phyloP scores from a whole-genome alignment of 345 rosid genomes.

The Cardamine resedifolia region DNA sequence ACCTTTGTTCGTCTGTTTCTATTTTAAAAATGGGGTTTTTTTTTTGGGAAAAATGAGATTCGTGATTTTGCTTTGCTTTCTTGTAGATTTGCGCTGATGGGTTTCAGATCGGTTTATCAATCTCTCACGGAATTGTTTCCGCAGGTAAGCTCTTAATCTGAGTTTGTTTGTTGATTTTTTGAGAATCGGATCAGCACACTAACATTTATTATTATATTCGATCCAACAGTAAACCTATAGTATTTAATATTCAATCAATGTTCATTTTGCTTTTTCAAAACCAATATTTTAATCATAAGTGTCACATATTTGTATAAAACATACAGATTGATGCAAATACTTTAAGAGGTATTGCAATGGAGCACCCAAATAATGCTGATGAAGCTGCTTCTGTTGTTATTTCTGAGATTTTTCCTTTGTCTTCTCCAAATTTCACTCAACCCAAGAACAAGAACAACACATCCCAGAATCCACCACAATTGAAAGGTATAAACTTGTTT shows the following conservation, averaged over 20 bases:
- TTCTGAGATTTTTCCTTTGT: conserved; percentile 52
- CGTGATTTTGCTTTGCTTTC: neutral
- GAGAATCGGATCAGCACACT: neutral
- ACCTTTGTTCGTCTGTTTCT: neutral
- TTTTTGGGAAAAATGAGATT: neutral
- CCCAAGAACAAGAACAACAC: neutral
- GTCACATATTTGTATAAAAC: neutral
- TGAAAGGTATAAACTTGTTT: conserved; percentile 41
- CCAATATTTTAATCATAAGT: neutral
- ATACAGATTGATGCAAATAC: conserved; percentile 64
- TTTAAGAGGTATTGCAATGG: conserved; percentile 75
- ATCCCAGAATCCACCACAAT: conserved; percentile 13
- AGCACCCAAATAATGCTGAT: conserved; percentile 58
- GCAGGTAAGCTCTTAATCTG: conserved; percentile 43
- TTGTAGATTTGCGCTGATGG: conserved; percentile 39
- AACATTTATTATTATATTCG: neutral
- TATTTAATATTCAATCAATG: neutral
- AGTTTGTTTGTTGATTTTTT: neutral
- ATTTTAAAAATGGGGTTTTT: neutral
- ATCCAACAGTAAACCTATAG: neutral
- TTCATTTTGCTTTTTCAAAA: neutral
- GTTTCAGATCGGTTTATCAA: conserved; percentile 50
- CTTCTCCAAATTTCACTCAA: conserved; percentile 25
- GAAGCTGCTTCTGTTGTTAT: conserved; percentile 63
- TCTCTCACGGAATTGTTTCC: conserved; percentile 62